Conservation (phyloP, 2,329 filamentous ascomycete species). For the Teratosphaeria epicoccoides region DNA sequence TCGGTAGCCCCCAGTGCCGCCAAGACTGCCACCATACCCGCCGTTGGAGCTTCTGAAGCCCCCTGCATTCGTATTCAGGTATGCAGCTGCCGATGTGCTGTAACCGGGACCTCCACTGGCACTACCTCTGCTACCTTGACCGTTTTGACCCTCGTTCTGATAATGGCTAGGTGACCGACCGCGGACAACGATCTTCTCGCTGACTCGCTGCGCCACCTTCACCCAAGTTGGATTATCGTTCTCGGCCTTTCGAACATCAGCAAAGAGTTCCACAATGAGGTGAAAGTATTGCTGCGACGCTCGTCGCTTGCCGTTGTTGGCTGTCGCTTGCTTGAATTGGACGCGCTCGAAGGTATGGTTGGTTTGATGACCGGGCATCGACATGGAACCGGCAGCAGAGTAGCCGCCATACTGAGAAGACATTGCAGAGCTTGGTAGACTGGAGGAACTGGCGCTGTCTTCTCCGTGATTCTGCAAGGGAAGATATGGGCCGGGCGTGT, state of each 20-base stretch:
- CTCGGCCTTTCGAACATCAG: slow-evolving; percentile 46
- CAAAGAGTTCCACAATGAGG: slow-evolving; percentile 75
- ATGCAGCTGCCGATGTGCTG: slow-evolving; percentile 22
- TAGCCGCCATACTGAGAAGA: slow-evolving; percentile 12
- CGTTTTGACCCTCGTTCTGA: slow-evolving; percentile 36
- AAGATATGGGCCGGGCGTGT: slow-evolving; percentile 29
- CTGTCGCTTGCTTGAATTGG: slow-evolving; percentile 87
- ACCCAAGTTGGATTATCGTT: slow-evolving; percentile 47
- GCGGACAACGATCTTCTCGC: slow-evolving; percentile 76
- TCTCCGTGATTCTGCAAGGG: slow-evolving; percentile 30
- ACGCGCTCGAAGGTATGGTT: slow-evolving; percentile 74
- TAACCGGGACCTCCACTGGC: slow-evolving; percentile 46
- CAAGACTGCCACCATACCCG: slow-evolving; percentile 14
- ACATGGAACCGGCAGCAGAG: slow-evolving; percentile 13
- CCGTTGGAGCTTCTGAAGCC: slow-evolving; percentile 17
- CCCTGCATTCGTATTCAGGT: slow-evolving; percentile 21
- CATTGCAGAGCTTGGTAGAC: slow-evolving; percentile 7
- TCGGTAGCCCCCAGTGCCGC: slow-evolving; percentile 17
- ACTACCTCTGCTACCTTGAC: slow-evolving; percentile 52
- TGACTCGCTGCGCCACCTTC: slow-evolving; percentile 61
- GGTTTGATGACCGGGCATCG: slow-evolving; percentile 22
- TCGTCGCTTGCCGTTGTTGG: slow-evolving; percentile 83
- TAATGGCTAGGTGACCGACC: slow-evolving; percentile 66
- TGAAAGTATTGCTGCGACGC: slow-evolving; percentile 90
- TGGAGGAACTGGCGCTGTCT: slow-evolving; percentile 6